phyloP scores from a whole-genome alignment of 2,329 filamentous ascomycete genomes.

The Trichocomaceae sp. region DNA sequence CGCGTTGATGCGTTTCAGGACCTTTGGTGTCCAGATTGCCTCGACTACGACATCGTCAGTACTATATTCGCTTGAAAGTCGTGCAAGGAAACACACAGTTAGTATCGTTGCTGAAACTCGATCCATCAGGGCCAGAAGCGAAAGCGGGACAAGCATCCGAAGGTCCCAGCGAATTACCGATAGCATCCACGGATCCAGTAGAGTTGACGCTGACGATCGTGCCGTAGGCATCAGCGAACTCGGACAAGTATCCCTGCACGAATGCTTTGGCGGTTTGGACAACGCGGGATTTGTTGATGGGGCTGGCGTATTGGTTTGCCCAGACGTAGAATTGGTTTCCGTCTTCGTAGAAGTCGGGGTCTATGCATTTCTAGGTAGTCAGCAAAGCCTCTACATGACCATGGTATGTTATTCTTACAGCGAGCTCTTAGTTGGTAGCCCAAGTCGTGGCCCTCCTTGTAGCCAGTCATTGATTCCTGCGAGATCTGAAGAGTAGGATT shows the following conservation, averaged over 20 bases:
- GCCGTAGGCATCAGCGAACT: conserved; percentile 49
- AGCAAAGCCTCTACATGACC: neutral
- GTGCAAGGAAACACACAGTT: neutral
- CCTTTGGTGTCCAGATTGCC: conserved; percentile 1
- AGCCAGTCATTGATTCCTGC: conserved; percentile 55
- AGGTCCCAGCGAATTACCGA: conserved; percentile 58
- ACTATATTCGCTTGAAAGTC: neutral
- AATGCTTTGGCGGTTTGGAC: conserved; percentile 58
- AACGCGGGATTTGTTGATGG: conserved; percentile 33
- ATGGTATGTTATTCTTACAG: neutral
- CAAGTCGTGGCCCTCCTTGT: conserved; percentile 44
- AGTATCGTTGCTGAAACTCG: neutral
- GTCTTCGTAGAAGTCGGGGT: conserved; percentile 45
- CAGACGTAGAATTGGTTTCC: conserved; percentile 52
- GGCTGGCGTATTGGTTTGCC: conserved; percentile 59
- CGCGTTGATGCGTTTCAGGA: conserved; percentile 46
- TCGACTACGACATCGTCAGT: neutral
- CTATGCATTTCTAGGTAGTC: conserved; percentile 20
- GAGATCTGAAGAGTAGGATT: conserved; percentile 52
- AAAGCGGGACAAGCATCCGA: conserved; percentile 59
- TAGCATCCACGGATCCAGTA: conserved; percentile 44
- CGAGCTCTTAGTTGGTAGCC: conserved; percentile 8
- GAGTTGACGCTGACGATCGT: conserved; percentile 54
- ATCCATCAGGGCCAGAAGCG: conserved; percentile 38
- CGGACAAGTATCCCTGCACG: conserved; percentile 53